Evolutionary conservation across 2,329 filamentous ascomycete genomes (phyloP).

Genomic region (Hyphodiscus sp.): DNA sequence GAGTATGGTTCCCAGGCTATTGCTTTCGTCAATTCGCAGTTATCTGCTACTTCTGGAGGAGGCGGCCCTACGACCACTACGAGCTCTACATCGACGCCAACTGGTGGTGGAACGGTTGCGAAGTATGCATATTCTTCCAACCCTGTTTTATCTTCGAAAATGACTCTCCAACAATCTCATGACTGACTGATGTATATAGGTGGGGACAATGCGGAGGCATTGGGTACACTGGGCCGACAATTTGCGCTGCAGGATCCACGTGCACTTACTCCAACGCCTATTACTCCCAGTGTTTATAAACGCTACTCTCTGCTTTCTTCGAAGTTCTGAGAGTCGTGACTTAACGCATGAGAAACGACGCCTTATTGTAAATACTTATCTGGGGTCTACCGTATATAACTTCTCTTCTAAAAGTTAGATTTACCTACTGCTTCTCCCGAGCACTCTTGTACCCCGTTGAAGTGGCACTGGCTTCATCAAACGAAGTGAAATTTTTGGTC

Average conservation of each 20-base stretch:
- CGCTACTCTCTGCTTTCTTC: neutral
- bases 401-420: too few relatives aligned
- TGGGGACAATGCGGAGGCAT: slow-evolving; percentile 17
- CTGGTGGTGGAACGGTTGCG: neutral
- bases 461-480: too few relatives aligned
- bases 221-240: slow-evolving; percentile 22
- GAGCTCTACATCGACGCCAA: neutral
- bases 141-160: neutral
- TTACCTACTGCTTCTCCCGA: too few relatives aligned
- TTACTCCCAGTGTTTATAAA: slow-evolving; percentile 26
- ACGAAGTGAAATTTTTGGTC: too few relatives aligned
- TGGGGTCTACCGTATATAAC: neutral
- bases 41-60: slow-evolving; percentile 20
- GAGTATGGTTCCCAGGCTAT: slow-evolving; percentile 52
- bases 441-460: too few relatives aligned
- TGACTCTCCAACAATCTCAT: neutral
- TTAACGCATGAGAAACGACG: neutral
- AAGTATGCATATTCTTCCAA: neutral
- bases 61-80: neutral
- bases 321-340: neutral
- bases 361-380: neutral
- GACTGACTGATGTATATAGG: neutral
- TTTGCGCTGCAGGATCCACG: slow-evolving; percentile 24
- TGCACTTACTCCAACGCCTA: slow-evolving; percentile 20
- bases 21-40: slow-evolving; percentile 48